Percentiles rank a stretch among this genome's conserved stretches.
phyloP scores from a whole-genome alignment of 1,139 yeast genomes.

The Kodamaea fungicola region DNA sequence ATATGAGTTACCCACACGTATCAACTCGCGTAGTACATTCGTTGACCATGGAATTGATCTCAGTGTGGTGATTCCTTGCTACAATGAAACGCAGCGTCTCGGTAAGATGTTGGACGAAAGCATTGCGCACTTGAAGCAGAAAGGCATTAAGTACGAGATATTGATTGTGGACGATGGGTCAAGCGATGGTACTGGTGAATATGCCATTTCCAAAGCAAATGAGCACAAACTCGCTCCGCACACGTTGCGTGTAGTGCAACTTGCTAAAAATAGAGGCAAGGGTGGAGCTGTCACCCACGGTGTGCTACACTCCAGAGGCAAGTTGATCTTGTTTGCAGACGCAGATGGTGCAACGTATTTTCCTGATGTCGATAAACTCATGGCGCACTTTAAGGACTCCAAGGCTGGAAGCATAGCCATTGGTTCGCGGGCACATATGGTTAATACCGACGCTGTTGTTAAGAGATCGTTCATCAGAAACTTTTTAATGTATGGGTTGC shows the following conservation, averaged over 20 bases:
- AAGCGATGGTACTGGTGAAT: constrained; percentile 70
- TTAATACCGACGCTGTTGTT: constrained; percentile 92
- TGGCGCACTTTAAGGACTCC: constrained; percentile 33
- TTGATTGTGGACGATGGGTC: constrained; percentile 92
- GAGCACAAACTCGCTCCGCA: constrained; percentile 51
- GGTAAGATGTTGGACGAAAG: constrained; percentile 77
- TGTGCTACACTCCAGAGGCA: constrained; percentile 70
- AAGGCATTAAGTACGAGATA: constrained; percentile 57
- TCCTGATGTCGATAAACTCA: constrained; percentile 58
- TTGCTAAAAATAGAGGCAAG: constrained; percentile 81
- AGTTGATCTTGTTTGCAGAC: constrained; percentile 81
- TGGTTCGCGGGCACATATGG: constrained; percentile 97
- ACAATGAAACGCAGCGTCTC: constrained; percentile 75
- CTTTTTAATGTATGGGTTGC: constrained; percentile 90
- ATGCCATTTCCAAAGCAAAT: constrained; percentile 65
- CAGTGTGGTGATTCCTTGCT: constrained; percentile 87
- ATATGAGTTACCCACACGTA: constrained; percentile 29
- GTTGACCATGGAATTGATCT: constrained; percentile 38
- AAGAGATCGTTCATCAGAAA: constrained; percentile 85
- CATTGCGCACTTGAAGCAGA: constrained; percentile 47
- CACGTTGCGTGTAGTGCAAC: constrained; percentile 62
- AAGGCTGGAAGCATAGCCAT: constrained; percentile 56
- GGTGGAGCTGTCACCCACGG: constrained; percentile 99
- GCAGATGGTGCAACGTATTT: constrained; percentile 97
- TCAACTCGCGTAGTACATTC: constrained; percentile 28